These are phyloP conservation scores for Podaxis rugospora DNA, from an alignment of 768 basidiomycete species.

Conservation along the genomic window DNA sequence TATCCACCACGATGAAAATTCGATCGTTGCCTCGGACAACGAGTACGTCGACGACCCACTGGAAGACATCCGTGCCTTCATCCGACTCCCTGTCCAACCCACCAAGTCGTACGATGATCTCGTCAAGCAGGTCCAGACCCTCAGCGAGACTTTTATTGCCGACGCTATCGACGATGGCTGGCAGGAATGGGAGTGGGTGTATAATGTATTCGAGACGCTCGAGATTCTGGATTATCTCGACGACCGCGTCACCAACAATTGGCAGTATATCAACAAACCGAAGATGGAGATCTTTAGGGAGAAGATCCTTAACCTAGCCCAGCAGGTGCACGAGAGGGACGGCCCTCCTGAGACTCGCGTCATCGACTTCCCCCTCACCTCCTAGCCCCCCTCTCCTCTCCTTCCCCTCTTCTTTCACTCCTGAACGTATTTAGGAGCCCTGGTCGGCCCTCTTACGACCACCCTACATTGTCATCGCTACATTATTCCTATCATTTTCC, in stretches of 20 bases:
- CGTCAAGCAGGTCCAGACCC: neutral
- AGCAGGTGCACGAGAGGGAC: slow-evolving; percentile 1
- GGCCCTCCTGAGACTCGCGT: slow-evolving; percentile 7
- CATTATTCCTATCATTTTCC: slow-evolving; percentile 10
- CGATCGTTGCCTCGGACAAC: slow-evolving; percentile 1
- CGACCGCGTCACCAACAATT: slow-evolving; percentile 8
- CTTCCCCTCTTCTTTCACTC: neutral
- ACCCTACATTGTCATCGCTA: neutral
- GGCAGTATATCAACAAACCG: slow-evolving; percentile 10
- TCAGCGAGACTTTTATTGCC: slow-evolving; percentile 1
- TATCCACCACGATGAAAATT: slow-evolving; percentile 4
- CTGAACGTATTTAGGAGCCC: neutral
- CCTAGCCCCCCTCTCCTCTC: neutral
- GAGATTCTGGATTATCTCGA: slow-evolving; percentile 10
- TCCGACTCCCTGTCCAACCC: slow-evolving; percentile 4
- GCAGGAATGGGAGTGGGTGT: slow-evolving; percentile 12
- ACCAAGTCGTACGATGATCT: slow-evolving; percentile 3
- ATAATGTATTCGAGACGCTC: slow-evolving; percentile 10
- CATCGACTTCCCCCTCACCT: slow-evolving; percentile 7
- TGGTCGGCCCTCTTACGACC: neutral
- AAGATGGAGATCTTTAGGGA: slow-evolving; percentile 12
- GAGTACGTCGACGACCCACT: slow-evolving; percentile 3
- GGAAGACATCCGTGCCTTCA: slow-evolving; percentile 7
- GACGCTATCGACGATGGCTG: slow-evolving; percentile 11
- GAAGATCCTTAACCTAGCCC: slow-evolving; percentile 4